These are phyloP conservation scores for Hanseniaspora thailandica DNA, from an alignment of 805 yeast species.

Conservation along the genomic window DNA sequence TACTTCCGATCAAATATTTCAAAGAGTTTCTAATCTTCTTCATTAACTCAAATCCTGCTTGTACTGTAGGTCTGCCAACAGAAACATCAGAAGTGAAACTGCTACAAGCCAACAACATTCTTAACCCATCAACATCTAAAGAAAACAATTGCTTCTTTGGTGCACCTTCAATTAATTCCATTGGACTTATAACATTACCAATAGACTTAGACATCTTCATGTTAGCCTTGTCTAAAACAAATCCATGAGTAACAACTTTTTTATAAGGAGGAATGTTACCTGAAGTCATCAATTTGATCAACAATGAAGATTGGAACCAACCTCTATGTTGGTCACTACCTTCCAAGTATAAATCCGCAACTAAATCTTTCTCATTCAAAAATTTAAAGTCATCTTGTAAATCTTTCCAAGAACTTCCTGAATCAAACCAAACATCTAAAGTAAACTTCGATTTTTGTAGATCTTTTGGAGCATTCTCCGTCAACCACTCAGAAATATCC, in stretches of 20 bases:
- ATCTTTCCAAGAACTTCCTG: constrained; percentile 83
- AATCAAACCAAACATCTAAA: constrained; percentile 98
- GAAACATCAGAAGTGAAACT: constrained; percentile 75
- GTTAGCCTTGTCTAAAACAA: constrained; percentile 74
- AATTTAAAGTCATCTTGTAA: constrained; percentile 26
- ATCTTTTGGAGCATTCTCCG: constrained; percentile 1
- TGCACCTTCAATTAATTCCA: constrained; percentile 52
- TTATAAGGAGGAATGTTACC: constrained; percentile 50
- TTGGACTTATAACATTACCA: constrained; percentile 70
- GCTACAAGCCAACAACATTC: constrained; percentile 82
- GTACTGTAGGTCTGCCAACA: constrained; percentile 58
- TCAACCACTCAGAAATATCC: constrained; percentile 9
- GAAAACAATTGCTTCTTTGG: constrained; percentile 40
- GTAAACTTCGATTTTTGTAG: constrained; percentile 65
- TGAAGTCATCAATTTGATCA: constrained; percentile 48
- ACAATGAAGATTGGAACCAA: constrained; percentile 91
- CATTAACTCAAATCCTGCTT: constrained; percentile 65
- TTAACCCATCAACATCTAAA: constrained; percentile 79
- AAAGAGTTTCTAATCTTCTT: constrained; percentile 76
- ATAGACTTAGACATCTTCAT: constrained; percentile 88
- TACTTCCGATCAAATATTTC: constrained; percentile 68
- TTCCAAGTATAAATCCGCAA: constrained; percentile 79
- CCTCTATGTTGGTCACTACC: constrained; percentile 99
- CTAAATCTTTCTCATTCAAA: constrained; percentile 29
- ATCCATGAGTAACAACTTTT: constrained; percentile 82